These are phyloP conservation scores for Gracilaria caudata DNA, from an alignment of 23 red algal species.

Conservation along the genomic window DNA sequence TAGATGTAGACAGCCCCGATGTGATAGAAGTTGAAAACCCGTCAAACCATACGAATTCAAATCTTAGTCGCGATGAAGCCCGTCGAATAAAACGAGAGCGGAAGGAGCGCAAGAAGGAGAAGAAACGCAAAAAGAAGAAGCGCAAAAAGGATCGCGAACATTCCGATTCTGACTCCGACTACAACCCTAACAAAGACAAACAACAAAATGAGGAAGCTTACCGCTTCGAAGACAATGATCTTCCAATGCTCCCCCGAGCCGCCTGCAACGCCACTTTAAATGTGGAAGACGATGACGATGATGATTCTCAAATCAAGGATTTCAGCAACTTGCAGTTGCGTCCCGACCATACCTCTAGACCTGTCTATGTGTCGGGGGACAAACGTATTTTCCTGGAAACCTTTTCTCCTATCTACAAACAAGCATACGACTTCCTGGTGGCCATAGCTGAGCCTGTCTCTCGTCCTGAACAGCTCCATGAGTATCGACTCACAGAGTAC, in stretches of 20 bases:
- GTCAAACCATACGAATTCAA: slow-evolving; percentile 8
- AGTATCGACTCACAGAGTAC: slow-evolving; percentile 92
- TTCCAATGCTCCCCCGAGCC: slow-evolving; percentile 68
- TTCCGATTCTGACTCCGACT: slow-evolving; percentile 47
- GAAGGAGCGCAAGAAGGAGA: slow-evolving; percentile 48
- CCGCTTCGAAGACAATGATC: slow-evolving; percentile 26
- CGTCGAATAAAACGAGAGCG: slow-evolving; percentile 44
- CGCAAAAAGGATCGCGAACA: not conserved
- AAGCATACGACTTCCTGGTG: slow-evolving; percentile 98
- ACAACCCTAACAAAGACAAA: slow-evolving; percentile 29
- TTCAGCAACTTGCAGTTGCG: slow-evolving; percentile 76
- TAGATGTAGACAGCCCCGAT: slow-evolving; percentile 43
- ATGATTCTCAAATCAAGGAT: slow-evolving; percentile 56
- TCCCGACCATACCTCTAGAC: slow-evolving; percentile 84
- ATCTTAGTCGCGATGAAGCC: slow-evolving; percentile 31
- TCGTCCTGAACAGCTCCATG: slow-evolving; percentile 92
- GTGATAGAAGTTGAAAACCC: slow-evolving; percentile 16
- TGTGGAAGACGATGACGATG: slow-evolving; percentile 55
- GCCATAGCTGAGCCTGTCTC: slow-evolving; percentile 92
- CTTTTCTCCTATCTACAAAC: slow-evolving; percentile 96
- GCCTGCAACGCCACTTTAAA: slow-evolving; percentile 43
- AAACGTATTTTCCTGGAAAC: slow-evolving; percentile 96
- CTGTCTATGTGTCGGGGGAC: slow-evolving; percentile 89
- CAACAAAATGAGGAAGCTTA: not conserved
- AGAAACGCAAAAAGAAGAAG: slow-evolving; percentile 57